Percentiles rank a stretch among this genome's conserved stretches.
These are phyloP conservation scores for Gymnopus androsaceus DNA, from an alignment of 1,284 basidiomycete genomes.

Conservation along the genomic window DNA sequence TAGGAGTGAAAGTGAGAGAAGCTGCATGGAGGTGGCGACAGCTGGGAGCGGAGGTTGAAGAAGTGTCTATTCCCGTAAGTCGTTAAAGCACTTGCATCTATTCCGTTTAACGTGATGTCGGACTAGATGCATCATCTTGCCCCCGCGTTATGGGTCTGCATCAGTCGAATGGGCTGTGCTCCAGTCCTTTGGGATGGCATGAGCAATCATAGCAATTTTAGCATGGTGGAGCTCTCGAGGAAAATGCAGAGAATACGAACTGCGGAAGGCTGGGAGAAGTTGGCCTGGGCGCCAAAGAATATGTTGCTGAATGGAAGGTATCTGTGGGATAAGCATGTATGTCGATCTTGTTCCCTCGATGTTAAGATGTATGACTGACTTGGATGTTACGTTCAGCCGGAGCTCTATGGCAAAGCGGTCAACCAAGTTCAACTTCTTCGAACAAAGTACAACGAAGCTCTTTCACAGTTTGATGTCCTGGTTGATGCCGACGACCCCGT, in stretches of 20 bases:
- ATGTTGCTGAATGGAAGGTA: constrained; percentile 12
- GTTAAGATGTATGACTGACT: too few species aligned
- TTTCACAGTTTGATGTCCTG: constrained; percentile 10
- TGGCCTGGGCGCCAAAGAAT: constrained; percentile 13
- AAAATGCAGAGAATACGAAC: constrained; percentile 11
- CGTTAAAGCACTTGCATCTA: background rate
- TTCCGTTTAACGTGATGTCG: too few species aligned
- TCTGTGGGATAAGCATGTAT: constrained; percentile 7
- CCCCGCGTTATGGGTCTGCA: constrained; percentile 7
- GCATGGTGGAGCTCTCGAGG: constrained; percentile 7
- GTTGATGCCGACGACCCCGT: constrained; percentile 15
- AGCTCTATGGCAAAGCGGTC: constrained; percentile 15
- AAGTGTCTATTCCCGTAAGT: constrained; percentile 14
- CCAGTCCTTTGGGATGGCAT: constrained; percentile 5
- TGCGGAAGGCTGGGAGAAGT: constrained; percentile 13
- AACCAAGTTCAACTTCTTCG: constrained; percentile 13
- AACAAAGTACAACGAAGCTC: constrained; percentile 10
- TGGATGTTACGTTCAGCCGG: constrained; percentile 7
- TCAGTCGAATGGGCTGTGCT: constrained; percentile 7
- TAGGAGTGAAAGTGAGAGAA: constrained; percentile 5
- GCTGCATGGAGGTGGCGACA: constrained; percentile 9
- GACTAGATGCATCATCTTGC: constrained; percentile 8
- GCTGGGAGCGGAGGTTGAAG: constrained; percentile 8
- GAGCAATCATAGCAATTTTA: constrained; percentile 1
- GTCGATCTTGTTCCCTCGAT: background rate